These are phyloP conservation scores for Passalora sequoiae DNA, from an alignment of 2,329 filamentous ascomycete species.

Conservation along the genomic window DNA sequence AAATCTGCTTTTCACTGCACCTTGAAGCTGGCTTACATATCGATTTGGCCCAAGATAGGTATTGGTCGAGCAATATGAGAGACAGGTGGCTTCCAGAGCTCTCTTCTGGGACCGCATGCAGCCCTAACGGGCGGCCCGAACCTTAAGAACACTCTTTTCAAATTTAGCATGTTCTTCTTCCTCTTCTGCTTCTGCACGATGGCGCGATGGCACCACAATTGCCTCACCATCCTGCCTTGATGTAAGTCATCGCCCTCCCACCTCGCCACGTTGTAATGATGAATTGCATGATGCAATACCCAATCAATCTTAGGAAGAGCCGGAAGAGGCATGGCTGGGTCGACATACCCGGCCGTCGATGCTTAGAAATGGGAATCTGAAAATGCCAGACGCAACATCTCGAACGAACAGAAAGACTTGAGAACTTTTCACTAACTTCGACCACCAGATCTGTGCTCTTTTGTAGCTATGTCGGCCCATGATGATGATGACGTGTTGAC, in stretches of 20 bases:
- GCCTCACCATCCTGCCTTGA: too few relatives aligned
- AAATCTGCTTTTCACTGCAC: slow-evolving; percentile 1
- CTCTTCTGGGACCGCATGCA: not conserved
- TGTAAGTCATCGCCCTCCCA: too few relatives aligned
- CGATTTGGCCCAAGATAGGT: not conserved
- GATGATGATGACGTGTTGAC: too few relatives aligned
- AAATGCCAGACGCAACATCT: too few relatives aligned
- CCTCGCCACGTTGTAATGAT: too few relatives aligned
- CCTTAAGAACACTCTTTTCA: not conserved
- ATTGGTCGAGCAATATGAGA: not conserved
- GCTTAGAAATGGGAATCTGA: slow-evolving; percentile 44
- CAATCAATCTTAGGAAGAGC: slow-evolving; percentile 46
- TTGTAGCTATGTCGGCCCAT: too few relatives aligned
- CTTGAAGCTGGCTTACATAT: not conserved
- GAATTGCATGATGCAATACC: slow-evolving; percentile 30
- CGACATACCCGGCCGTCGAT: slow-evolving; percentile 48
- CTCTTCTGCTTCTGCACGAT: too few relatives aligned
- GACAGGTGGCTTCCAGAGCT: slow-evolving; percentile 4
- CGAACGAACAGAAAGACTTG: too few relatives aligned
- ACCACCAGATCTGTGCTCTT: too few relatives aligned
- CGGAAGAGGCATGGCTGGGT: slow-evolving; percentile 50
- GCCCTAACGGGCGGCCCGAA: not conserved
- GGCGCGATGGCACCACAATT: too few relatives aligned
- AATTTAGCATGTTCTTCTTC: slow-evolving; percentile 5
- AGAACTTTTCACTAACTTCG: too few relatives aligned